Evolutionary conservation across 257 asterid genomes (phyloP), one percentile per base, ranked within the genome.

Genomic region (Thymus quinquecostatus): DNA sequence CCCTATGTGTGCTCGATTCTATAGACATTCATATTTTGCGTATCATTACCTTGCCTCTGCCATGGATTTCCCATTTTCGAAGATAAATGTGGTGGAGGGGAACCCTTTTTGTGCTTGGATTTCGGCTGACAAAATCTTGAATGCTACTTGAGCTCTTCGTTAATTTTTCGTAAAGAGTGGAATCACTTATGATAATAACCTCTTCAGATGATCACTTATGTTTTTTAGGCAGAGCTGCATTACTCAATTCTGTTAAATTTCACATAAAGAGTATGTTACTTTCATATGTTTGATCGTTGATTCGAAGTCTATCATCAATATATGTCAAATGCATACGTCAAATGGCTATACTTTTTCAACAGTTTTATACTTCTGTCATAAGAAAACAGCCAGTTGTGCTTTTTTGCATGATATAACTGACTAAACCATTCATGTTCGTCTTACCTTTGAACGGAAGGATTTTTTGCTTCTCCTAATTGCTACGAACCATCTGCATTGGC

Each of bases 341-440:
- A 34, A 34, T 34, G 4, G 14, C 21, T 21, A 21, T 21, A 21
- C 21, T 21, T 21, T 21, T 21, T 21, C 36, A 10, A 1, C 33
- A 55, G 64, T 58, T 8, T 60, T 41, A 43, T 61, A 8, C 10
- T 49, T 50, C 40, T 40, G 30, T 66, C 60, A 12, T 29, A 30
- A 51, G 34, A 4, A 62, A 68, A 60, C 51, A 7, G 10, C 45
- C 10, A 38, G 10, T 9, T 21, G 8, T 58, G 40, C 28, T 70
- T 51, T 38, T 60, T 58, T 29, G 45, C 66, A 68, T 43, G 71
- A 30, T 55, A 55, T 64, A 38, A 34, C 6, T 14, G 28, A 13
- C 53, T 69, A 38, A 13, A 28, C 1, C 8, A 2, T 41, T 56
- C n/a, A 3, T 49, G 11, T 67, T 63, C 50, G 5, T 57, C 32